Evolutionary conservation across 2,329 filamentous ascomycete genomes (phyloP).

Genomic region (Pseudopithomyces chartarum): DNA sequence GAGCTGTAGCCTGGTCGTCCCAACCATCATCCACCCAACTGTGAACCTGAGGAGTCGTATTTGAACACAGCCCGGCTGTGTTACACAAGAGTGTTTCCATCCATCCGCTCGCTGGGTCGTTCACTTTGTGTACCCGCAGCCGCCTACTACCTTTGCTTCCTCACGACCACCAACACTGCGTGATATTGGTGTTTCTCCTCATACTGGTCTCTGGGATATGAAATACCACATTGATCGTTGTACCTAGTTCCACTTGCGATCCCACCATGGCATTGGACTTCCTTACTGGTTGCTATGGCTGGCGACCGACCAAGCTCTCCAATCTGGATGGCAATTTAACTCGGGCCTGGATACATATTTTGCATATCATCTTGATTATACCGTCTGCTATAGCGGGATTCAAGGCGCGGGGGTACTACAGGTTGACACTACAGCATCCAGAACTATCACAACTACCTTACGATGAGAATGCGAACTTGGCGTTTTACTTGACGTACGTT

Average conservation of each 20-base stretch:
- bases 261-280: constrained; percentile 10
- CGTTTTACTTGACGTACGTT: constrained; percentile 16
- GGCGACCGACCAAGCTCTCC: constrained; percentile 12
- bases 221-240: no score
- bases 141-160: not conserved
- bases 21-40: not conserved
- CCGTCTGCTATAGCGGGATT: constrained; percentile 15
- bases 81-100: not conserved
- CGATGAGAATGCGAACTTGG: constrained; percentile 8
- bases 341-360: constrained; percentile 6
- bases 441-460: constrained; percentile 14
- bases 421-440: constrained; percentile 5
- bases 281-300: constrained; percentile 18
- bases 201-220: no score
- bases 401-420: constrained; percentile 6
- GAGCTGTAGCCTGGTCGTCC: not conserved
- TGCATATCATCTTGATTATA: constrained; percentile 17
- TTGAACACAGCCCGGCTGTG: not conserved
- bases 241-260: no score
- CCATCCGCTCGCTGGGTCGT: not conserved
- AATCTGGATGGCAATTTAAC: constrained; percentile 10
- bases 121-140: not conserved
- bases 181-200: no score
- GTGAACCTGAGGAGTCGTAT: not conserved
- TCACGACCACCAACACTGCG: no score